A percentile compares a stretch with the other conserved stretches of the same genome.
These are phyloP conservation scores for Passiflora organensis DNA, from an alignment of 345 rosid genomes.

Conservation along the genomic window DNA sequence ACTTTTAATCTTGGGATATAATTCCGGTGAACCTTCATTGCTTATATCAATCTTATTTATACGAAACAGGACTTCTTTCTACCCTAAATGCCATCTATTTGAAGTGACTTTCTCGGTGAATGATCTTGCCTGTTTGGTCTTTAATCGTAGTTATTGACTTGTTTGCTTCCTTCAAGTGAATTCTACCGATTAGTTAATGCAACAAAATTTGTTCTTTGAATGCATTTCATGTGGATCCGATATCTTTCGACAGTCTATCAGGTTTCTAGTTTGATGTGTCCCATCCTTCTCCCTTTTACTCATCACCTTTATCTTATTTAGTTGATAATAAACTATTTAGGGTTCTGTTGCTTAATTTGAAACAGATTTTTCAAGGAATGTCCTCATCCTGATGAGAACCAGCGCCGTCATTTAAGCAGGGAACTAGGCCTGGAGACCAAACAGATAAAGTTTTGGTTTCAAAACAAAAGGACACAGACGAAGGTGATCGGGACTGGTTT, in stretches of 20 bases:
- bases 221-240: neutral
- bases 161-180: neutral
- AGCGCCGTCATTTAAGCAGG: constrained; percentile 38
- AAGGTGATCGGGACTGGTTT: constrained; percentile 33
- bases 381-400: constrained; percentile 65
- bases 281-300: neutral
- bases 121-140: neutral
- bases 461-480: constrained; percentile 65
- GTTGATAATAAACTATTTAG: too few relatives aligned
- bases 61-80: too few relatives aligned
- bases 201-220: neutral
- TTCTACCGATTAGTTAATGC: neutral
- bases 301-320: too few relatives aligned
- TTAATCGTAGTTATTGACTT: neutral
- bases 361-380: constrained; percentile 52
- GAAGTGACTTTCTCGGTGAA: neutral
- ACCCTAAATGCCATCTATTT: neutral
- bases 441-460: constrained; percentile 85
- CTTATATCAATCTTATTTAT: neutral
- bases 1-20: too few relatives aligned
- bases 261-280: neutral
- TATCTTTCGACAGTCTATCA: neutral
- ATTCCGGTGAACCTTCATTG: neutral
- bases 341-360: neutral
- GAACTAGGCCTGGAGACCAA: constrained; percentile 42